Evolutionary conservation across 345 rosid species (phyloP), one percentile per base, ranked within the genome.

Genomic region (Theobroma cacao): DNA sequence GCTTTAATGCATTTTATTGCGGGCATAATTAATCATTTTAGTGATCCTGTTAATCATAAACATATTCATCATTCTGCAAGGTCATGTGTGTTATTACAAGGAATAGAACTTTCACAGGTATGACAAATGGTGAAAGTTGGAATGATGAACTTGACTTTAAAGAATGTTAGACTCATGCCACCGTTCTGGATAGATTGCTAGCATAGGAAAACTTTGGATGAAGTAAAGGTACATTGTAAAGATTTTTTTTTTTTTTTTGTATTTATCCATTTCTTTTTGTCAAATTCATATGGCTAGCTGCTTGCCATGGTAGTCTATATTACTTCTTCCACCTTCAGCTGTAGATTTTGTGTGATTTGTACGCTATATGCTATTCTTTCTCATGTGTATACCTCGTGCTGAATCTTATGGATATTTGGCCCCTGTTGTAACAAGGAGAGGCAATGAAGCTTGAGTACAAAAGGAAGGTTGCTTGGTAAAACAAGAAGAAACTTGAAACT

Each of bases 161-260:
- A 55, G 95, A 93, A 65, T 75, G 83, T 61, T 95, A 93, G 81
- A 91, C 94, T 75, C 95, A 90, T 84, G 93, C 98, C 26, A 91
- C 92, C 11, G 89, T 95, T 81, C 87, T 95, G 83, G 95, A 92
- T 80, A 93, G 93, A 82, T 83, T 95, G 81, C 82, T 92, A 67
- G 97, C 94, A 1, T 95, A 98, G 98, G 97, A 93, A 79, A 95
- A 91, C 90, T 2, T 95, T 86, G 43, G 96, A 92, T 74, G 98
- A 95, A 91, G 95, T 92, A 38, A 93, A 93, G 98, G 98, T 93
- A 81, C 31, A 7, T 55, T 43, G 45, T 63, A 2, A 22, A 64
- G n/a, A n/a, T n/a, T n/a, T n/a, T n/a, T n/a, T n/a, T n/a, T n/a
- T n/a, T n/a, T n/a, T n/a, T n/a, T n/a, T n/a, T n/a, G n/a, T n/a